Conservation (phyloP, 352 stramenopile species). For the Phytophthora cactorum region DNA sequence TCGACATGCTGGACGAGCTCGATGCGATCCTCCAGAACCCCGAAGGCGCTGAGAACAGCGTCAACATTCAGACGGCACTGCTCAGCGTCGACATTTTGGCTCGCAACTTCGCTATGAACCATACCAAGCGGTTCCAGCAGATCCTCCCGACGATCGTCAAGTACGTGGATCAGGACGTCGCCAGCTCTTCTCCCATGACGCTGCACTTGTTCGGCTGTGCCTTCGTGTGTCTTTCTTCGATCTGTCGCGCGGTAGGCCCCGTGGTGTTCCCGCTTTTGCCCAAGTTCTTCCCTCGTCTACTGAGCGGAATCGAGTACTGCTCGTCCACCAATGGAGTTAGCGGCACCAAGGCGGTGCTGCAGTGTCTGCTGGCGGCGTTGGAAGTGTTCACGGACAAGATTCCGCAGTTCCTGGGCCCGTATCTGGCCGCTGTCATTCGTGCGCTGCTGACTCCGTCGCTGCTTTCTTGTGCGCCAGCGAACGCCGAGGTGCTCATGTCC, state of each 20-base stretch:
- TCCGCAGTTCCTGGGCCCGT: conserved; percentile 80
- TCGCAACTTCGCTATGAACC: conserved; percentile 74
- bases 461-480: conserved; percentile 35
- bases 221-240: conserved; percentile 83
- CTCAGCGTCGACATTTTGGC: conserved; percentile 86
- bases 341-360: conserved; percentile 62
- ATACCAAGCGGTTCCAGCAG: conserved; percentile 78
- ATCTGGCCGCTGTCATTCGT: conserved; percentile 70
- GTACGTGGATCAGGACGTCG: conserved; percentile 68
- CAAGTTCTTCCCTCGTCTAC: conserved; percentile 83
- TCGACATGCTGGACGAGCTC: conserved; percentile 90
- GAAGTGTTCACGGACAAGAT: conserved; percentile 88
- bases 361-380: conserved; percentile 76
- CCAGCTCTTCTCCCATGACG: conserved; percentile 50
- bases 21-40: conserved; percentile 70
- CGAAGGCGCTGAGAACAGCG: conserved; percentile 64
- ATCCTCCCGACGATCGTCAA: conserved; percentile 79
- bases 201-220: conserved; percentile 84
- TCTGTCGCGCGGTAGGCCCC: conserved; percentile 69
- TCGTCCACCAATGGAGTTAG: conserved; percentile 27
- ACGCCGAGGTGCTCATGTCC: conserved; percentile 53
- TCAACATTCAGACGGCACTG: conserved; percentile 86
- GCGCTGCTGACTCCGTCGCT: conserved; percentile 64
- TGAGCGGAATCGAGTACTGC: conserved; percentile 68
- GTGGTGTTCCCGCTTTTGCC: conserved; percentile 83